phyloP scores from a whole-genome alignment of 148 eudicot genomes.

The Camellia lanceoleosa region DNA sequence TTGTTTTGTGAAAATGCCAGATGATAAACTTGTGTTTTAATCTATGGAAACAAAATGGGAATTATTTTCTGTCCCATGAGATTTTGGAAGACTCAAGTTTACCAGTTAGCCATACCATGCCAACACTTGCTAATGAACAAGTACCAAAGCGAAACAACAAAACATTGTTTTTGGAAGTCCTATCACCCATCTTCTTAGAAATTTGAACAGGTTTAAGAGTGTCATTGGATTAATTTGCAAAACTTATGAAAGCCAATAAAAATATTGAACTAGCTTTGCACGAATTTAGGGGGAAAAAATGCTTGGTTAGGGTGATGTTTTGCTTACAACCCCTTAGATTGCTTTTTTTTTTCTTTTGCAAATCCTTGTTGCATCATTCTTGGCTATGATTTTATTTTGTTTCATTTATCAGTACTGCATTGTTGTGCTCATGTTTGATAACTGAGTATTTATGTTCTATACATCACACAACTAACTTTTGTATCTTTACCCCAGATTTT shows the following conservation, averaged over 20 bases:
- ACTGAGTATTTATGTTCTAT: background rate
- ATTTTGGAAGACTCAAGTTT: background rate
- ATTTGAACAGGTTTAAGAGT: background rate
- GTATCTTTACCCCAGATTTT: conserved; percentile 50
- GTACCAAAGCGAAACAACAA: background rate
- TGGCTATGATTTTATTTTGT: background rate
- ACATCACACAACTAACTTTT: background rate
- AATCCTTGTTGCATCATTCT: background rate
- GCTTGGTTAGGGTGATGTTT: background rate
- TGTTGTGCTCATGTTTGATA: background rate
- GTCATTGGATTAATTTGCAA: background rate
- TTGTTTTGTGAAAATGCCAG: background rate
- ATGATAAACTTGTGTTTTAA: background rate
- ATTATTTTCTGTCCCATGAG: background rate
- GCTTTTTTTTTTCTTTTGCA: no score
- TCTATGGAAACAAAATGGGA: background rate
- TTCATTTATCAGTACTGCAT: background rate
- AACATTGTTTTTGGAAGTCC: background rate
- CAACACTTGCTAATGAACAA: no score
- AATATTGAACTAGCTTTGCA: background rate
- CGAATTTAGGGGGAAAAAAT: background rate
- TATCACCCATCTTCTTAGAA: background rate
- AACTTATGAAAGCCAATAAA: background rate
- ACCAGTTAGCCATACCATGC: background rate
- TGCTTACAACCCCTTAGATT: background rate